Evolutionary conservation across 768 basidiomycete species (phyloP).

Genomic region (Russula abietina): DNA sequence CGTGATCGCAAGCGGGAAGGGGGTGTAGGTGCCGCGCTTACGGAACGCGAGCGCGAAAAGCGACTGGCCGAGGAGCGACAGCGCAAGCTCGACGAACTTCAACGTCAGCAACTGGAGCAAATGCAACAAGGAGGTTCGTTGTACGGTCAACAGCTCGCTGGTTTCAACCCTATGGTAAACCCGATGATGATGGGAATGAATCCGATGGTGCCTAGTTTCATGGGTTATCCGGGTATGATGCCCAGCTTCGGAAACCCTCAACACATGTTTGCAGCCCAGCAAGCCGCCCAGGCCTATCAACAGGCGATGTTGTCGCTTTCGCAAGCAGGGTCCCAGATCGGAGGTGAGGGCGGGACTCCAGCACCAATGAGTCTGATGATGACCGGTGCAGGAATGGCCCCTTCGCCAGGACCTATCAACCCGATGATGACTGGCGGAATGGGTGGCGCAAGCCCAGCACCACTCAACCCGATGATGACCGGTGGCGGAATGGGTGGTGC

Average conservation of each 20-base stretch:
- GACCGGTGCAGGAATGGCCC: constrained; percentile 21
- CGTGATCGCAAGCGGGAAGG: constrained; percentile 91
- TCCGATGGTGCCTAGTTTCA: constrained; percentile 54
- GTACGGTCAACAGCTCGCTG: constrained; percentile 48
- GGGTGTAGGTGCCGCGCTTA: constrained; percentile 89
- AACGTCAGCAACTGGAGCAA: constrained; percentile 85
- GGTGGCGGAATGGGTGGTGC: constrained; percentile 24
- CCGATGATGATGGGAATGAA: constrained; percentile 60
- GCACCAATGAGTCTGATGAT: constrained; percentile 43
- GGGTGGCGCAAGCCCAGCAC: constrained; percentile 20
- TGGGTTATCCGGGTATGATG: constrained; percentile 52
- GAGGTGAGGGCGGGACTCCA: constrained; percentile 45
- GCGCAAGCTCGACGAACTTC: constrained; percentile 85
- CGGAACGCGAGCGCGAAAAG: constrained; percentile 92
- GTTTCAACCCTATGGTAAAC: constrained; percentile 72
- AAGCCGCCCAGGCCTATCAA: constrained; percentile 81
- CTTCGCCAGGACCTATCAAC: constrained; percentile 25
- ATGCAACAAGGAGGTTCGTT: constrained; percentile 74
- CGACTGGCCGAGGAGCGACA: constrained; percentile 88
- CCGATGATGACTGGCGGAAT: constrained; percentile 26
- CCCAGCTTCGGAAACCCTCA: constrained; percentile 52
- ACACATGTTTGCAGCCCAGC: constrained; percentile 81
- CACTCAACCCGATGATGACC: constrained; percentile 26
- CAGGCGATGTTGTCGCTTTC: constrained; percentile 85
- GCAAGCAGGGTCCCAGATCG: constrained; percentile 62